These are phyloP conservation scores for Papiliotrema laurentii DNA, from an alignment of 1,284 basidiomycete species.

Conservation along the genomic window DNA sequence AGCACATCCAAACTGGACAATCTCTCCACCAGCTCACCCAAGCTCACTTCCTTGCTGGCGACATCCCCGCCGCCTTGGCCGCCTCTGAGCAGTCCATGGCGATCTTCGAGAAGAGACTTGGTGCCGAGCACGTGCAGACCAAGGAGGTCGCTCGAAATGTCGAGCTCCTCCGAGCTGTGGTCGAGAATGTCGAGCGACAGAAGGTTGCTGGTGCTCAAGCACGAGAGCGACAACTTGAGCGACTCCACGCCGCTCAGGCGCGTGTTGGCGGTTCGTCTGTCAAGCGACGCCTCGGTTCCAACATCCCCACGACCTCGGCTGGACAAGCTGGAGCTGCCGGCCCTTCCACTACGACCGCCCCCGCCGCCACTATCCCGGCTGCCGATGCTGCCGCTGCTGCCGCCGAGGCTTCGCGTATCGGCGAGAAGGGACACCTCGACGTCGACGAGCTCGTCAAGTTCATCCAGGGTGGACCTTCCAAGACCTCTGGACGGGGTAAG, in stretches of 20 bases:
- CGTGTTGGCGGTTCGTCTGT: slow-evolving; percentile 13
- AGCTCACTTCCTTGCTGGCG: slow-evolving; percentile 46
- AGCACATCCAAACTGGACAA: slow-evolving; percentile 41
- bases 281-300: slow-evolving; percentile 10
- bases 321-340: slow-evolving; percentile 4
- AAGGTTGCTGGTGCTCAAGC: slow-evolving; percentile 40
- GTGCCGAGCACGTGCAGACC: slow-evolving; percentile 46
- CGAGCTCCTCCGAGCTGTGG: slow-evolving; percentile 43
- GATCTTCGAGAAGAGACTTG: slow-evolving; percentile 47
- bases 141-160: slow-evolving; percentile 50
- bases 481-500: slow-evolving; percentile 31
- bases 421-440: slow-evolving; percentile 41
- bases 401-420: slow-evolving; percentile 20
- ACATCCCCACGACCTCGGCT: slow-evolving; percentile 5
- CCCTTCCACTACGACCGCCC: slow-evolving; percentile 10
- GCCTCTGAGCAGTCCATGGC: slow-evolving; percentile 43
- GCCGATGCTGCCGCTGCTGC: slow-evolving; percentile 12
- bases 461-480: slow-evolving; percentile 39
- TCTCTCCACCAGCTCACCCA: slow-evolving; percentile 48
- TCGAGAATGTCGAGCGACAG: slow-evolving; percentile 44
- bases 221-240: slow-evolving; percentile 33
- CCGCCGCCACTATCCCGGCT: slow-evolving; percentile 10
- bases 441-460: slow-evolving; percentile 51
- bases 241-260: slow-evolving; percentile 33
- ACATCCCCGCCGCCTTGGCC: slow-evolving; percentile 46